These are phyloP conservation scores for Phytophthora agathidicida DNA, from an alignment of 352 stramenopile species.

Conservation along the genomic window DNA sequence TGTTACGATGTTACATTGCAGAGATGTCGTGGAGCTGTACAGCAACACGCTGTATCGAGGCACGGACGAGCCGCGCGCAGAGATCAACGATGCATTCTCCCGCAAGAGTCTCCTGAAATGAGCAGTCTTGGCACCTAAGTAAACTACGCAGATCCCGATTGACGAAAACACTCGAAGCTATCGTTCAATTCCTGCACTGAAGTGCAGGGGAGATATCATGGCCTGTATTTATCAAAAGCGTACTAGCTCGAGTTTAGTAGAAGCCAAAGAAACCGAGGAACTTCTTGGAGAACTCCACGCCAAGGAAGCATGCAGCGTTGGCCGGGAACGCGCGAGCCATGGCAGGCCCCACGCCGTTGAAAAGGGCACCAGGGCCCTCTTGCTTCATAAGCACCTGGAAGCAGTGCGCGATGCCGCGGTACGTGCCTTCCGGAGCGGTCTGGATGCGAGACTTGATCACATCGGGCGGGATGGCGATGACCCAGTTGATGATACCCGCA, in stretches of 20 bases:
- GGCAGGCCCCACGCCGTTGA: slow-evolving; percentile 94
- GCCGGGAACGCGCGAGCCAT: slow-evolving; percentile 95
- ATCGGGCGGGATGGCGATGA: slow-evolving; percentile 94
- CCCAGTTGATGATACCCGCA: slow-evolving; percentile 95
- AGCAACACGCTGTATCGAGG: slow-evolving; percentile 87
- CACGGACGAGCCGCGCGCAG: slow-evolving; percentile 81
- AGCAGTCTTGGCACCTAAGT: too few relatives aligned
- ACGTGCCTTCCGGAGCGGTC: slow-evolving; percentile 95
- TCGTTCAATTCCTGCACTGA: slow-evolving; percentile 9
- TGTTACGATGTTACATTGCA: slow-evolving; percentile 26
- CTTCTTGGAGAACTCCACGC: slow-evolving; percentile 90
- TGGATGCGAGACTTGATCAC: slow-evolving; percentile 98
- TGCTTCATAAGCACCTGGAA: slow-evolving; percentile 94
- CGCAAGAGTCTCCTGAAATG: slow-evolving; percentile 74
- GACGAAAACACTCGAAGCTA: not conserved
- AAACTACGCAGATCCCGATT: slow-evolving; percentile 16
- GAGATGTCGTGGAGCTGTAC: slow-evolving; percentile 82
- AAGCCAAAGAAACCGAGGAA: slow-evolving; percentile 76
- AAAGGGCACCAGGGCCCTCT: slow-evolving; percentile 93
- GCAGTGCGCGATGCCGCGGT: slow-evolving; percentile 92
- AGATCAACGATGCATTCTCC: slow-evolving; percentile 87
- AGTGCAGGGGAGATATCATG: slow-evolving; percentile 3
- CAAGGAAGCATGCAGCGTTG: slow-evolving; percentile 96
- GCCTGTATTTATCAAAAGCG: slow-evolving; percentile 27
- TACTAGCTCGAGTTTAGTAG: slow-evolving; percentile 52